These are phyloP conservation scores for Leishmania tarentolae DNA, from an alignment of 208 protist species.

Conservation along the genomic window DNA sequence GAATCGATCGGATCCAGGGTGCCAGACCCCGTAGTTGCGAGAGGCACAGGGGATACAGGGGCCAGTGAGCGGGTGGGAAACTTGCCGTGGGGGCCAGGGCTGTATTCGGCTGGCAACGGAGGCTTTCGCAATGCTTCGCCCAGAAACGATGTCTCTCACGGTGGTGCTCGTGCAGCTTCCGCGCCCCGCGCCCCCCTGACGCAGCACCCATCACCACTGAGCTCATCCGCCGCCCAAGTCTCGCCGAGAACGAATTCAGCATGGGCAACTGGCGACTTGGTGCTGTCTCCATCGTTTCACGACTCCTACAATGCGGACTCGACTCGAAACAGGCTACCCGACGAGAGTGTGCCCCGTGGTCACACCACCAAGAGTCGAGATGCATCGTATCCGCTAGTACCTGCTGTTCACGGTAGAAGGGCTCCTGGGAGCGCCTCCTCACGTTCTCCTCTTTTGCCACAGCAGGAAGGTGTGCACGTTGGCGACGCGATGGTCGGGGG, in stretches of 20 bases:
- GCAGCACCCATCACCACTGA: neutral
- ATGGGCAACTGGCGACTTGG: neutral
- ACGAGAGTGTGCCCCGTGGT: conserved; percentile 4
- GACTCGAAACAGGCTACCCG: neutral
- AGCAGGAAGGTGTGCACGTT: neutral
- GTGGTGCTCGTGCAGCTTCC: conserved; percentile 2
- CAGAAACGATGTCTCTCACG: neutral
- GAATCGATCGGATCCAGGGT: neutral
- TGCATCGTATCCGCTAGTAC: neutral
- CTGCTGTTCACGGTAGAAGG: neutral
- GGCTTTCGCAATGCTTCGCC: neutral
- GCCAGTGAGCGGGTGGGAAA: neutral
- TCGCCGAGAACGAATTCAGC: neutral
- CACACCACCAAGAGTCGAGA: neutral
- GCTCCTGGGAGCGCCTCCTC: neutral
- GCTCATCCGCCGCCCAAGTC: neutral
- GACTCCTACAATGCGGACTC: neutral
- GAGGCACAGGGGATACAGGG: neutral
- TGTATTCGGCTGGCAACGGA: neutral
- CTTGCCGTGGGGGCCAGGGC: neutral
- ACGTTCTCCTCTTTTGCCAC: neutral
- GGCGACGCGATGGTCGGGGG: neutral
- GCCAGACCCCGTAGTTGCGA: too few relatives aligned
- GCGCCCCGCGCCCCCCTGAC: neutral
- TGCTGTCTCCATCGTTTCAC: neutral